Conservation (phyloP, 1,139 yeast genomes). For the Yarrowia galli region DNA sequence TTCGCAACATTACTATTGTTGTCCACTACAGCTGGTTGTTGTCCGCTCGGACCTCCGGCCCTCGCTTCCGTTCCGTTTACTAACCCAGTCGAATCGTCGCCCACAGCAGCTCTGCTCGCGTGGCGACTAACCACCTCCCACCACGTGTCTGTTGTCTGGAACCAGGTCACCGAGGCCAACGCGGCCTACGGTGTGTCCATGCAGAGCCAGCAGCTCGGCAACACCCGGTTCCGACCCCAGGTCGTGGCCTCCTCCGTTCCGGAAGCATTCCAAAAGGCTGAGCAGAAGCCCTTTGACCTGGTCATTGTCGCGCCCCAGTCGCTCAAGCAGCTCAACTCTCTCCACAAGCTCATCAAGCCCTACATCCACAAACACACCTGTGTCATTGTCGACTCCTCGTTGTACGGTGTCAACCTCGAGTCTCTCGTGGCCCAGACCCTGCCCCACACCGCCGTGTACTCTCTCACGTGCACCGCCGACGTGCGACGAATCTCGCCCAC, state of each 20-base stretch:
- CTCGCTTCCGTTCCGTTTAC: not conserved
- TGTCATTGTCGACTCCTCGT: slow-evolving; percentile 41
- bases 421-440: slow-evolving; percentile 19
- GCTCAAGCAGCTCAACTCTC: slow-evolving; percentile 40
- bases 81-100: slow-evolving; percentile 45
- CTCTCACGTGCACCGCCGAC: slow-evolving; percentile 40
- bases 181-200: slow-evolving; percentile 40
- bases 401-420: slow-evolving; percentile 38
- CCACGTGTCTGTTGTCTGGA: slow-evolving; percentile 45
- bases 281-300: slow-evolving; percentile 39
- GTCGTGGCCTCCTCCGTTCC: slow-evolving; percentile 41
- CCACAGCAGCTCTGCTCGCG: slow-evolving; percentile 44
- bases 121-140: slow-evolving; percentile 45
- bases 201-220: slow-evolving; percentile 47
- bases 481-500: slow-evolving; percentile 39
- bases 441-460: slow-evolving; percentile 33
- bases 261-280: slow-evolving; percentile 40
- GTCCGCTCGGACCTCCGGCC: too few relatives aligned
- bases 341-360: slow-evolving; percentile 38
- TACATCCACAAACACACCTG: slow-evolving; percentile 38
- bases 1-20: too few relatives aligned
- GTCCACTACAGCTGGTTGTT: too few relatives aligned
- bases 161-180: slow-evolving; percentile 40
- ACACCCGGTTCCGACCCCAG: slow-evolving; percentile 42
- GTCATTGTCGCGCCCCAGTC: slow-evolving; percentile 37